Percentiles rank a stretch among this genome's conserved stretches.
phyloP scores from a whole-genome alignment of 257 asterid genomes.

The Knoxia roxburghii region DNA sequence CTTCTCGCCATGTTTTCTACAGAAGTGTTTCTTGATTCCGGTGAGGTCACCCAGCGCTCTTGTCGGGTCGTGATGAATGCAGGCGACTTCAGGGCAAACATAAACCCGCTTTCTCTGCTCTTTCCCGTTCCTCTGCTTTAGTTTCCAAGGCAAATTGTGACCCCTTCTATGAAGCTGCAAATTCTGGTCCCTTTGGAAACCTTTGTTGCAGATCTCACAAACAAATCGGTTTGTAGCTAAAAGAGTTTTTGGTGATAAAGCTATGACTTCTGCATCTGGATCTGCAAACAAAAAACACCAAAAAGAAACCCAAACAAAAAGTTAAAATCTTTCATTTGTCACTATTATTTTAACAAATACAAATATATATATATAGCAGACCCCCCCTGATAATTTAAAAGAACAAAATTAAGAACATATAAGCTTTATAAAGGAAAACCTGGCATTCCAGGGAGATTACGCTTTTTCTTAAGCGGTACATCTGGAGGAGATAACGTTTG shows the following conservation, averaged over 20 bases:
- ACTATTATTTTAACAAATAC: background rate
- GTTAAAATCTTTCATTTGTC: background rate
- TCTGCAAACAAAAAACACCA: conserved; percentile 31
- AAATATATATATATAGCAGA: background rate
- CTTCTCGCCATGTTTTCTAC: conserved; percentile 93
- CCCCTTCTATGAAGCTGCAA: conserved; percentile 90
- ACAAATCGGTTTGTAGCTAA: conserved; percentile 78
- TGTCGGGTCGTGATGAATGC: conserved; percentile 75
- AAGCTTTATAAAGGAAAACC: conserved; percentile 27
- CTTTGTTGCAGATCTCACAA: conserved; percentile 92
- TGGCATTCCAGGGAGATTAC: conserved; percentile 95
- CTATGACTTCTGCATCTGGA: conserved; percentile 89
- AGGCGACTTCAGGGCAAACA: conserved; percentile 68
- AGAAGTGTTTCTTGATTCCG: conserved; percentile 83
- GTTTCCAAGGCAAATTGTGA: conserved; percentile 95
- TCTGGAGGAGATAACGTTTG: conserved; percentile 22
- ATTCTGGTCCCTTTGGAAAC: conserved; percentile 91
- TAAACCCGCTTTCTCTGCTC: conserved; percentile 71
- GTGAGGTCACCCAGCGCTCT: conserved; percentile 92
- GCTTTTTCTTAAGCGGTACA: conserved; percentile 49
- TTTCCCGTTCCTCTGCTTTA: conserved; percentile 52
- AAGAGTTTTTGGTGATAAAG: conserved; percentile 65
- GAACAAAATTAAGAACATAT: background rate
- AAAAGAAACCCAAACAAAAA: background rate
- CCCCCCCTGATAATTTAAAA: no score